Evolutionary conservation across 805 yeast genomes (phyloP).

Genomic region (Starmera pachycereana): DNA sequence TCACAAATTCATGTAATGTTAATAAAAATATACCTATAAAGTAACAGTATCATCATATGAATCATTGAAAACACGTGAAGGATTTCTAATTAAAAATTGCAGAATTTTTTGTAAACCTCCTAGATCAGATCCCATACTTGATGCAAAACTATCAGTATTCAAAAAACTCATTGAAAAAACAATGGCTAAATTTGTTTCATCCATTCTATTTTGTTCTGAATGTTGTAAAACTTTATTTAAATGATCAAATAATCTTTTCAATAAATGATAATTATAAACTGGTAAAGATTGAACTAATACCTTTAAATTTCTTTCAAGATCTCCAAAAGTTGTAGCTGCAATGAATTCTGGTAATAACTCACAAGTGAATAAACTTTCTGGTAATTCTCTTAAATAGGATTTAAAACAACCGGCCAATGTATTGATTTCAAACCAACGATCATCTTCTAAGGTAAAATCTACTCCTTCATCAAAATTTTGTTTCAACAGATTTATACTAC

Average conservation of each 20-base stretch:
- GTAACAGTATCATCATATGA: conserved; percentile 1
- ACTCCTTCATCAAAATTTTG: conserved; percentile 44
- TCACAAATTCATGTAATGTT: no score
- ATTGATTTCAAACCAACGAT: conserved; percentile 68
- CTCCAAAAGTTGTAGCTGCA: conserved; percentile 24
- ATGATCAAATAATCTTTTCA: conserved; percentile 61
- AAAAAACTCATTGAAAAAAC: conserved; percentile 66
- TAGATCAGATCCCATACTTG: conserved; percentile 37
- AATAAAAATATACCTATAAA: no score
- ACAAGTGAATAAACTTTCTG: conserved; percentile 70
- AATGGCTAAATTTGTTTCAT: conserved; percentile 79
- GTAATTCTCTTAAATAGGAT: conserved; percentile 72
- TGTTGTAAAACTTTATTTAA: conserved; percentile 57
- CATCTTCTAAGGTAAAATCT: conserved; percentile 36
- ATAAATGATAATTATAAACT: conserved; percentile 50
- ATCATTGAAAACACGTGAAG: conserved; percentile 22
- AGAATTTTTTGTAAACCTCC: conserved; percentile 45
- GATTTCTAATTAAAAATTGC: conserved; percentile 34
- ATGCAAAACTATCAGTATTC: conserved; percentile 30
- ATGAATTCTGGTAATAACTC: conserved; percentile 53
- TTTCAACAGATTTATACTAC: conserved; percentile 43
- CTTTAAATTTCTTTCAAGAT: conserved; percentile 22
- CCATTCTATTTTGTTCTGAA: conserved; percentile 72
- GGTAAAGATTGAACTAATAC: conserved; percentile 41
- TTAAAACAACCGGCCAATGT: conserved; percentile 85